Percentiles rank a stretch among this genome's conserved stretches.
These are phyloP conservation scores for Solanum chaucha DNA, from an alignment of 257 asterid genomes.

Conservation along the genomic window DNA sequence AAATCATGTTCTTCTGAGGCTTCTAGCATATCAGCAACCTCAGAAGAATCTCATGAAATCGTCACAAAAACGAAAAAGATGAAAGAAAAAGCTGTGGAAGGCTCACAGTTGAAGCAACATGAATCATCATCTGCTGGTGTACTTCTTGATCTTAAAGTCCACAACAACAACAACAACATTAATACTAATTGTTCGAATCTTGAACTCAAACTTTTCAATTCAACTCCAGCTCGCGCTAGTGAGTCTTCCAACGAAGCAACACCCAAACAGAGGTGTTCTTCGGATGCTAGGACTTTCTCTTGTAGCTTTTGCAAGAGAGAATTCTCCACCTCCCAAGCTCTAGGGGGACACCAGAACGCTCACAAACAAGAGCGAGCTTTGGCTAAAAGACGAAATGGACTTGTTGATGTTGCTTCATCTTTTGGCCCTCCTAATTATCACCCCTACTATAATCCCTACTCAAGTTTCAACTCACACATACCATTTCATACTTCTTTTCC, in stretches of 20 bases:
- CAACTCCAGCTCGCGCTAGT: neutral
- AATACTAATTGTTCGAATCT: constrained; percentile 2
- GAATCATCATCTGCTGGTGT: neutral
- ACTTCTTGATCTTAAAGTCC: constrained; percentile 32
- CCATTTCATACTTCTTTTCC: constrained; percentile 20
- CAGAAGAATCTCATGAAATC: constrained; percentile 16
- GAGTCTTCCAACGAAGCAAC: constrained; percentile 17
- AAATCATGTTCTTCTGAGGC: constrained; percentile 33
- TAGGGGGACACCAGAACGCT: constrained; percentile 79
- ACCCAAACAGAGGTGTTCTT: neutral
- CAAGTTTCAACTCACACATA: constrained; percentile 14
- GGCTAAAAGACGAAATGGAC: constrained; percentile 37
- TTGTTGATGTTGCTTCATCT: constrained; percentile 19
- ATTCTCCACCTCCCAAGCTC: constrained; percentile 63
- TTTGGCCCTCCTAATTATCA: constrained; percentile 24
- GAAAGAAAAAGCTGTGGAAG: constrained; percentile 9
- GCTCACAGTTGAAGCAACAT: neutral
- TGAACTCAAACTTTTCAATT: constrained; percentile 33
- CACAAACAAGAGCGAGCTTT: constrained; percentile 60
- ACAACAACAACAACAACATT: constrained; percentile 1
- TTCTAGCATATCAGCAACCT: constrained; percentile 43
- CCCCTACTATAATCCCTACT: constrained; percentile 21
- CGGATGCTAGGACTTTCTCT: constrained; percentile 32
- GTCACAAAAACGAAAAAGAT: neutral
- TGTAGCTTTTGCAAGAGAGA: constrained; percentile 53